Percentiles rank a stretch among this genome's conserved stretches.
Evolutionary conservation across 805 yeast genomes (phyloP).

Genomic region (Sugiyamaella marilandica): DNA sequence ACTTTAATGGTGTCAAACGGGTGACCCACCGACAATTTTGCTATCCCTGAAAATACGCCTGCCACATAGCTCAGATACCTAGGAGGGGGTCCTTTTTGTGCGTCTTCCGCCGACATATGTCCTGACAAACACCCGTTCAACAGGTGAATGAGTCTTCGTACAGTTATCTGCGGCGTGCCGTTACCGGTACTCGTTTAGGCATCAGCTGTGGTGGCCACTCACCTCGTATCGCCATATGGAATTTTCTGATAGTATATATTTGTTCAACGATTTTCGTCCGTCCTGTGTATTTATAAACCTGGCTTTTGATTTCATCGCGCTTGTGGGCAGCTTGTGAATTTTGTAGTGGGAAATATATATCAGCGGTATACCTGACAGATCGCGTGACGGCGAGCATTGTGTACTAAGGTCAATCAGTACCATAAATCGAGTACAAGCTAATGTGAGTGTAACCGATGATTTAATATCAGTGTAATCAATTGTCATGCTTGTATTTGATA

Average conservation of each 20-base stretch:
- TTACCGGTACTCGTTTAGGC: too few relatives aligned
- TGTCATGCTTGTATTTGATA: too few relatives aligned
- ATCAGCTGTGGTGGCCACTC: neutral
- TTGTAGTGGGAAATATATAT: too few relatives aligned
- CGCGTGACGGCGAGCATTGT: too few relatives aligned
- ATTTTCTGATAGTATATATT: neutral
- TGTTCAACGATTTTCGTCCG: neutral
- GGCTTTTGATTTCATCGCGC: too few relatives aligned
- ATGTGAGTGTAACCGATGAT: too few relatives aligned
- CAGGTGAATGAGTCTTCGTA: neutral
- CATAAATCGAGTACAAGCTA: too few relatives aligned
- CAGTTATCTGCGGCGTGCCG: neutral
- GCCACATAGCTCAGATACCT: conserved; percentile 64
- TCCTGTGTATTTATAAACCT: too few relatives aligned
- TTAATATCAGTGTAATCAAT: too few relatives aligned
- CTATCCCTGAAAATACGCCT: conserved; percentile 82
- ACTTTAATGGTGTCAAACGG: conserved; percentile 92
- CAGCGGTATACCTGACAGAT: too few relatives aligned
- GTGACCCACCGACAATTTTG: conserved; percentile 86
- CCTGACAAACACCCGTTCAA: too few relatives aligned
- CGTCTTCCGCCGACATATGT: neutral
- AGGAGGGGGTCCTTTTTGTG: conserved; percentile 11
- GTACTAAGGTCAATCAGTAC: neutral
- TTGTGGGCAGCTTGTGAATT: too few relatives aligned
- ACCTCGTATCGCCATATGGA: neutral